phyloP scores from a whole-genome alignment of 371 early-diverging fungal genomes.

The Funneliformis caledonium region DNA sequence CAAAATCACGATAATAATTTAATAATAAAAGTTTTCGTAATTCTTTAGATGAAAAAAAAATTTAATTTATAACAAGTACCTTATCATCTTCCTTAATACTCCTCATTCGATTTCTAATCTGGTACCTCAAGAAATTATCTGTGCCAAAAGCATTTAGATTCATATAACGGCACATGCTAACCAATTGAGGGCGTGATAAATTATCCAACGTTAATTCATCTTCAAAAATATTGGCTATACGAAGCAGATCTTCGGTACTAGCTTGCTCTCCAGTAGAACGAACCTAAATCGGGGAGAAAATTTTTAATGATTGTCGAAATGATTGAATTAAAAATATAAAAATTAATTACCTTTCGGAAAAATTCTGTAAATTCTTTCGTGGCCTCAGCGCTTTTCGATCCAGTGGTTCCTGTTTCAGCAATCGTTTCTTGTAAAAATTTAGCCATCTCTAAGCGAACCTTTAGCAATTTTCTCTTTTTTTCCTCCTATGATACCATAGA shows the following conservation, averaged over 20 bases:
- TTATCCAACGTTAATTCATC: conserved; percentile 94
- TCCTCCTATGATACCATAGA: conserved; percentile 79
- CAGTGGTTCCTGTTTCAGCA: conserved; percentile 77
- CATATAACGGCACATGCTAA: conserved; percentile 94
- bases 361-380: conserved; percentile 83
- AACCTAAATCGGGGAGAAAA: conserved; percentile 56
- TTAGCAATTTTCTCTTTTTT: conserved; percentile 84
- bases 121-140: conserved; percentile 90
- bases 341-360: conserved; percentile 69
- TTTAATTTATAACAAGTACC: conserved; percentile 48
- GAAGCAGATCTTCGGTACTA: conserved; percentile 81
- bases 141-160: conserved; percentile 94
- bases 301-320: background rate
- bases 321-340: background rate
- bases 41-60: background rate
- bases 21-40: conserved; percentile 1
- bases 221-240: conserved; percentile 85
- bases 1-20: conserved; percentile 25
- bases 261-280: conserved; percentile 87
- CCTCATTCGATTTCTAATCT: conserved; percentile 83
- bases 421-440: conserved; percentile 95
- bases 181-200: conserved; percentile 91
- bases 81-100: conserved; percentile 89
- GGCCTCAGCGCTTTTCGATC: conserved; percentile 60
- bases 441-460: conserved; percentile 93